Percentiles rank a stretch among this genome's conserved stretches.
These are phyloP conservation scores for Talaromyces rugulosus DNA, from an alignment of 2,329 filamentous ascomycete species.

Conservation along the genomic window DNA sequence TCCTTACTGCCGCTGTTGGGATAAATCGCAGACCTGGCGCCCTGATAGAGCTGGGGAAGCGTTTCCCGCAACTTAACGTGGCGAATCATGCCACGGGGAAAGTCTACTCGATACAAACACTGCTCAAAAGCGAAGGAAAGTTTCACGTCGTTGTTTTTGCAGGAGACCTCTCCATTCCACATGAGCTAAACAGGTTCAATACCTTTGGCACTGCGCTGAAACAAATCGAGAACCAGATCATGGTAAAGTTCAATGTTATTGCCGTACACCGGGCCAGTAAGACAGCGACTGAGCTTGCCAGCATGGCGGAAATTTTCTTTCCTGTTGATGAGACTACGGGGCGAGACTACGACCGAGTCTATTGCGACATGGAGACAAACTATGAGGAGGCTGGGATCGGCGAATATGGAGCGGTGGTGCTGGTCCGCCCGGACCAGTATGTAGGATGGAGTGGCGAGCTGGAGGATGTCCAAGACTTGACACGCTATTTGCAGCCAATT, in stretches of 20 bases:
- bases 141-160: conserved; percentile 3
- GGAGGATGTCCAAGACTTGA: not conserved
- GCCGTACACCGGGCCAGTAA: not conserved
- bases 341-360: conserved; percentile 1
- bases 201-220: not conserved
- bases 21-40: not conserved
- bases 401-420: not conserved
- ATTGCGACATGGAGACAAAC: not conserved
- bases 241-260: not conserved
- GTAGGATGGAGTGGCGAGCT: conserved; percentile 1
- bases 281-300: not conserved
- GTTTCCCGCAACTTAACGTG: not conserved
- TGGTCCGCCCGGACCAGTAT: conserved; percentile 4
- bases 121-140: not conserved
- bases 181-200: not conserved
- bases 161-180: not conserved
- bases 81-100: not conserved
- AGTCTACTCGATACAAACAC: not conserved
- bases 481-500: not conserved
- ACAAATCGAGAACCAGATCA: not conserved
- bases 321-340: not conserved
- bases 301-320: not conserved
- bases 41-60: not conserved
- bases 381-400: conserved; percentile 3
- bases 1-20: not conserved